Conservation (phyloP, 805 yeast genomes). For the Wickerhamomyces alni region DNA sequence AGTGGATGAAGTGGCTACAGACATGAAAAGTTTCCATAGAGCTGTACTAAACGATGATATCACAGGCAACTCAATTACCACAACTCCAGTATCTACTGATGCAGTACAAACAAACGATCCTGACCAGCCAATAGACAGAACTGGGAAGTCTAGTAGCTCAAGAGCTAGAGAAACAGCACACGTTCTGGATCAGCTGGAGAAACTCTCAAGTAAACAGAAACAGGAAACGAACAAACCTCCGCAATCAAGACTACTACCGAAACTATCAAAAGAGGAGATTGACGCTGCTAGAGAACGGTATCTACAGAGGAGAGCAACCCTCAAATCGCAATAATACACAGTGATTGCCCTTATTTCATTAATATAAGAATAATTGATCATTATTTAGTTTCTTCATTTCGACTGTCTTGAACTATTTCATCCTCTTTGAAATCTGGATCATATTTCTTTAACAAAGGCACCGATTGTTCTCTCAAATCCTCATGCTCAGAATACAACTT, state of each 20-base stretch:
- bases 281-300: constrained; percentile 13
- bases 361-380: no score
- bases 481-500: constrained; percentile 44
- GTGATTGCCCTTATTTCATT: no score
- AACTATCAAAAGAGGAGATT: constrained; percentile 9
- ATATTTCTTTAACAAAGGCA: constrained; percentile 42
- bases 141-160: background rate
- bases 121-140: no score
- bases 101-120: no score
- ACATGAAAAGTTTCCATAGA: constrained; percentile 3
- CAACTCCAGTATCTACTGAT: background rate
- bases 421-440: constrained; percentile 13
- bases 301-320: constrained; percentile 9
- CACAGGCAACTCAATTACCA: background rate
- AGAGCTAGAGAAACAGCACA: constrained; percentile 6
- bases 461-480: constrained; percentile 42
- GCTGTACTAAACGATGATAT: constrained; percentile 2
- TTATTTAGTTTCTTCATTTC: no score
- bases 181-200: constrained; percentile 5
- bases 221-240: background rate
- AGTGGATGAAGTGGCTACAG: constrained; percentile 1
- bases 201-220: background rate
- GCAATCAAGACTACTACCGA: constrained; percentile 15
- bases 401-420: no score
- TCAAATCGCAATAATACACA: no score